Base-by-base conservation (phyloP, 73 alveolate species). In the Paramecium octaurelia region DNA sequence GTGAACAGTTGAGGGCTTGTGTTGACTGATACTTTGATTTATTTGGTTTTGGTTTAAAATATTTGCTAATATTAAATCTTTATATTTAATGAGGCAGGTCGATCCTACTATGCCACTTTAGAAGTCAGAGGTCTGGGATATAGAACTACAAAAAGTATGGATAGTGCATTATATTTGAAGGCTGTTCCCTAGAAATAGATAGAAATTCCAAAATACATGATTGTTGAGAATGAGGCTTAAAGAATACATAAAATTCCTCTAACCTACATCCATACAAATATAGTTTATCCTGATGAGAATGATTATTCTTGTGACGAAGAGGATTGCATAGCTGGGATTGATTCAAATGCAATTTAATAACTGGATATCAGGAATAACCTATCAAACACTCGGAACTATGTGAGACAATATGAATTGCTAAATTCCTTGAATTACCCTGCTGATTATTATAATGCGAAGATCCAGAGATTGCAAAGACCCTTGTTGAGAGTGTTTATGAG, bases 241-340 rank as follows among this genome's bases (percentile, higher is more conserved):
- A 8, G 14, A 60, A 60, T 4, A 2, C 83, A 29, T 60, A 21
- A 29, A 60, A 34, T 77, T 20, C 90, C 90, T 43, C 48, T 14
- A 8, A 11, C 36, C n/a, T 44, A 80, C 10, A 80, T 80, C 9
- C 77, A 80, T 35, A 9, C 38, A 35, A 80, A 48, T 80, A 80
- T 44, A 20, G 77, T 80, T 8, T 80, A 80, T 44, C 91, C 91
- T 6, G 77, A 80, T 21, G 91, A 80, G 24, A 80, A 80, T 80
- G 76, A 80, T 10, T 80, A 80, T 48, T 80, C 77, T 20, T 80
- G 91, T 46, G 91, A 80, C 46, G 91, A 80, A 46, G 54, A 44
- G 1, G 91, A 80, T 46, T 20, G 1, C 1, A 38, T 14, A 14
- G 10, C 14, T 24, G 27, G 38, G 14, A 23, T 46, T 11, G 91